Evolutionary conservation across 257 asterid species (phyloP).

Genomic region (Echium plantagineum): DNA sequence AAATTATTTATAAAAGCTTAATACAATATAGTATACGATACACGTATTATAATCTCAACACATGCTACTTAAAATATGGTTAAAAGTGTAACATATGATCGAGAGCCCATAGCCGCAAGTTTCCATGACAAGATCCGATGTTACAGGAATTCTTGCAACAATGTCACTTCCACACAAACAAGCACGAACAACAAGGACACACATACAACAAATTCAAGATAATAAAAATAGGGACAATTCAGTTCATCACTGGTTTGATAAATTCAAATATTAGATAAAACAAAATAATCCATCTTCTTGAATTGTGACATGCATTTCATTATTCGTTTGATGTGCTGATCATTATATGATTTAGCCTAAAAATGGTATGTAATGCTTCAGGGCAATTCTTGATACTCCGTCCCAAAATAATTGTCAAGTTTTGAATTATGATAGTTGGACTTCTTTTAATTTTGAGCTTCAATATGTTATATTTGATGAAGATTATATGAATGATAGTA

Average conservation of each 20-base stretch:
- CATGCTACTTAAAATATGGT: no score
- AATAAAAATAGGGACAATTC: neutral
- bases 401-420: no score
- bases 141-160: constrained; percentile 23
- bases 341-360: neutral
- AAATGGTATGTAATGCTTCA: neutral
- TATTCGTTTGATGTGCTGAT: neutral
- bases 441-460: no score
- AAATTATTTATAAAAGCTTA: no score
- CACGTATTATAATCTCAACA: no score
- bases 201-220: neutral
- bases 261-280: no score
- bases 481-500: no score
- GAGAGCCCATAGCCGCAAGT: constrained; percentile 28
- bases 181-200: constrained; percentile 1
- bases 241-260: neutral
- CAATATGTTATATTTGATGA: no score
- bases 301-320: neutral
- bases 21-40: no score
- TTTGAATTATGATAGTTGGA: no score
- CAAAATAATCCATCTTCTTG: neutral
- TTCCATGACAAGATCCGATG: constrained; percentile 50
- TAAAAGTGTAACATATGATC: no score
- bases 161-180: constrained; percentile 16
- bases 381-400: no score